phyloP scores from a whole-genome alignment of 192 early-diverging fungal genomes.

The Allomyces javanicus region DNA sequence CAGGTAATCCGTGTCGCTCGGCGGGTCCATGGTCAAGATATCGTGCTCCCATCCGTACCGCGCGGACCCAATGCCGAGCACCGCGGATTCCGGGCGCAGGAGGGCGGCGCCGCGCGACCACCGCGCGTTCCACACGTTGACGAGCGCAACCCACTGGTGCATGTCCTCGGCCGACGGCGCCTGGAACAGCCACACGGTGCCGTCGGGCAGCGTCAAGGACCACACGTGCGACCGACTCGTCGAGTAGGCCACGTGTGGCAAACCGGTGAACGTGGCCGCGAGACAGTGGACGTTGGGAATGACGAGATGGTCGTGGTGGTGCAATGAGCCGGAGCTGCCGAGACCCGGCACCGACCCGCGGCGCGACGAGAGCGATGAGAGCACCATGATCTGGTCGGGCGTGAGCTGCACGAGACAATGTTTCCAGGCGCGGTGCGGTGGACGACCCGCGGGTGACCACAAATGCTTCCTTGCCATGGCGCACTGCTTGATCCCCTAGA shows the following conservation, averaged over 20 bases:
- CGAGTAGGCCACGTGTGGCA: neutral
- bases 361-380: neutral
- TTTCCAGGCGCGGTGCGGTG: neutral
- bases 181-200: neutral
- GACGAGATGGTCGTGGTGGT: neutral
- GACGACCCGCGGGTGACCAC: neutral
- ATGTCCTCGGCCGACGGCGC: neutral
- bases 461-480: neutral
- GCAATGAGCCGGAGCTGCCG: neutral
- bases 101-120: neutral
- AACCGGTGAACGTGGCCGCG: neutral
- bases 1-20: neutral
- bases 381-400: neutral
- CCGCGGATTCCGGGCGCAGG: neutral
- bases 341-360: neutral
- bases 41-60: neutral
- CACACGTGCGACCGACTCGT: neutral
- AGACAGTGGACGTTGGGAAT: neutral
- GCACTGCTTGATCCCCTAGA: neutral
- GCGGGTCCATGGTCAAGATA: neutral
- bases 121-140: neutral
- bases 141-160: neutral
- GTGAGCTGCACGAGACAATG: neutral
- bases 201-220: neutral
- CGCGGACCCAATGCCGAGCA: neutral